Evolutionary conservation across 75 land plant species (phyloP).

Genomic region (Isoetes taiwanensis): DNA sequence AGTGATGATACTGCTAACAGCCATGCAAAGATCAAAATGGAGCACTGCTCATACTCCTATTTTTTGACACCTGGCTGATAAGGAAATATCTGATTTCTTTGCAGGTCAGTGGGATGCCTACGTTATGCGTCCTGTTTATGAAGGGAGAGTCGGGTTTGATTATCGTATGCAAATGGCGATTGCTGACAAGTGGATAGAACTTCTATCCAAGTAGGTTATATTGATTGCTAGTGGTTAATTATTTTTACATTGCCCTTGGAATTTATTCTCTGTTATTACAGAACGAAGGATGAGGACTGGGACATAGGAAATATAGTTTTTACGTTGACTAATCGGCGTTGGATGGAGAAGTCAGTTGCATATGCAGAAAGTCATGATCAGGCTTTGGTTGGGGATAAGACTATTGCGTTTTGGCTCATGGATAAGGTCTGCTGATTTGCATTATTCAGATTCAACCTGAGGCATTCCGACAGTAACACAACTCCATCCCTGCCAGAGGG

Average conservation of each 20-base stretch:
- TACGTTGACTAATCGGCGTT: slow-evolving; percentile 73
- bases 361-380: slow-evolving; percentile 99
- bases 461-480: too few species aligned
- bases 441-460: too few species aligned
- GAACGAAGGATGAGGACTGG: slow-evolving; percentile 81
- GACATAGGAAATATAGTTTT: slow-evolving; percentile 75
- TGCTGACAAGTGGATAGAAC: slow-evolving; percentile 91
- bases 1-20: too few species aligned
- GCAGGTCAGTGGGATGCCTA: slow-evolving; percentile 95
- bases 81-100: background rate
- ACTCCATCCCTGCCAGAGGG: too few species aligned
- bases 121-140: slow-evolving; percentile 60
- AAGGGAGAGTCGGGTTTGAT: slow-evolving; percentile 91
- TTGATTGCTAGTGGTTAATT: slow-evolving; percentile 20
- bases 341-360: slow-evolving; percentile 77
- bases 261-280: slow-evolving; percentile 10
- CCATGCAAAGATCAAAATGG: too few species aligned
- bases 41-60: too few species aligned
- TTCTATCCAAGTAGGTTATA: slow-evolving; percentile 16
- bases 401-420: slow-evolving; percentile 94
- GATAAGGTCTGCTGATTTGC: slow-evolving; percentile 77
- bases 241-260: background rate
- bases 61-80: too few species aligned
- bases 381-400: slow-evolving; percentile 93
- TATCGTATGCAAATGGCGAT: slow-evolving; percentile 94